Percentiles rank a stretch among this genome's conserved stretches.
phyloP scores from a whole-genome alignment of 306 rosid genomes.

The Cucurbita argyrosperma region DNA sequence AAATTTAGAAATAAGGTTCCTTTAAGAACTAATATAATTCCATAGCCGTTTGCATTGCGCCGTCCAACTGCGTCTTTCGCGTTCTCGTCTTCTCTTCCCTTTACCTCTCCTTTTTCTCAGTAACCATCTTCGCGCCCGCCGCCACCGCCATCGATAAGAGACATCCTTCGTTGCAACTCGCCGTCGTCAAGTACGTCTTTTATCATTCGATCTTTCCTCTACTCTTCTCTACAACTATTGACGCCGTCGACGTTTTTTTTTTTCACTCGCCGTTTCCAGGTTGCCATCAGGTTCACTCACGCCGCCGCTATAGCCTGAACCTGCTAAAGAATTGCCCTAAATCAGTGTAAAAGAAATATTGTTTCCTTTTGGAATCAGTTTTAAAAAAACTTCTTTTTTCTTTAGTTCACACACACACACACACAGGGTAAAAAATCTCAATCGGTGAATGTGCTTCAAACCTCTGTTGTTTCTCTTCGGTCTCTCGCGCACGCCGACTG shows the following conservation, averaged over 20 bases:
- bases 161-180: too few relatives aligned
- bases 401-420: too few relatives aligned
- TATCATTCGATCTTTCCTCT: too few relatives aligned
- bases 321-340: background rate
- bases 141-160: background rate
- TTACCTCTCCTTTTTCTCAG: background rate
- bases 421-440: background rate
- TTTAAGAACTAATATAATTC: too few relatives aligned
- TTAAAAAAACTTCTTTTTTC: background rate
- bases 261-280: background rate
- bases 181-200: background rate
- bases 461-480: background rate
- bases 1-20: too few relatives aligned
- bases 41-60: too few relatives aligned
- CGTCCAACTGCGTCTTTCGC: background rate
- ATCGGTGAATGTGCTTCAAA: background rate
- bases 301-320: background rate
- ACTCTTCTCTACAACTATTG: too few relatives aligned
- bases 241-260: too few relatives aligned
- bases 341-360: background rate
- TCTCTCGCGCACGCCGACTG: background rate
- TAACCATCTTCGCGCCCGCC: background rate
- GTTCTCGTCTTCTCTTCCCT: background rate
- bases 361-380: background rate
- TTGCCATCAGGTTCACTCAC: background rate